Base-by-base conservation (phyloP, 768 basidiomycete species). In the Cubamyces sp. region DNA sequence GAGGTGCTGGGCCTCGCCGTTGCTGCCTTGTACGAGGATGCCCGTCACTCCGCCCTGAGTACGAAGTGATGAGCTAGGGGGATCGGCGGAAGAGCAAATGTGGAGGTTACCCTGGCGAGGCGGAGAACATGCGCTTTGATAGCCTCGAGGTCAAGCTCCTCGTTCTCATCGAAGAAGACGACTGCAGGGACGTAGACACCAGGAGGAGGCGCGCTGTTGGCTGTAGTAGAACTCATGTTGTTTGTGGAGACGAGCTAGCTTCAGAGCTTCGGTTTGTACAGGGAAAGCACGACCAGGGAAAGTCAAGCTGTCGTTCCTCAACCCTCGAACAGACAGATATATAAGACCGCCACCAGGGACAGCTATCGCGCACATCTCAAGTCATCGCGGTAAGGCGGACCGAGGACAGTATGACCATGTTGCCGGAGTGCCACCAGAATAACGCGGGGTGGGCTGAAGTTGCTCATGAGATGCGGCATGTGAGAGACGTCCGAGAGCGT, bases 151-250 rank as follows among this genome's bases (percentile, higher is more conserved):
- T 96, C 88, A 54, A 94, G 75, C 28, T 90, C 84, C 61, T 91
- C 88, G 65, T 90, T 78, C 57, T 84, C 77, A 50, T 86, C 81
- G 66, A 88, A 85, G 73, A 88, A 91, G 46, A 94, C 77, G 56
- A 92, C 86, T 3, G 92, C 86, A 12, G 92, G 92, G 25, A 90
- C 88, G 70, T 92, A 92, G 59, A 87, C 79, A 5, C 91, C 91
- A 37, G 83, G 77, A 15, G 88, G 87, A 19, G 86, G 79, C 0
- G 57, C 61, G 46, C 66, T 49, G 64, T 66, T 64, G 19, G 41
- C 56, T 19, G 50, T 19, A 34, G 34, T 34, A 41, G 61, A 57
- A 16, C 42, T 45, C 49, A 54, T 61, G 34, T 23, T 45, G 46
- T 16, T 37, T 12, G 34, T 39, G 21, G 12, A 49, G 9, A 5